Conservation (phyloP, 2,329 filamentous ascomycete species). For the Dothideomycetes sp. region DNA sequence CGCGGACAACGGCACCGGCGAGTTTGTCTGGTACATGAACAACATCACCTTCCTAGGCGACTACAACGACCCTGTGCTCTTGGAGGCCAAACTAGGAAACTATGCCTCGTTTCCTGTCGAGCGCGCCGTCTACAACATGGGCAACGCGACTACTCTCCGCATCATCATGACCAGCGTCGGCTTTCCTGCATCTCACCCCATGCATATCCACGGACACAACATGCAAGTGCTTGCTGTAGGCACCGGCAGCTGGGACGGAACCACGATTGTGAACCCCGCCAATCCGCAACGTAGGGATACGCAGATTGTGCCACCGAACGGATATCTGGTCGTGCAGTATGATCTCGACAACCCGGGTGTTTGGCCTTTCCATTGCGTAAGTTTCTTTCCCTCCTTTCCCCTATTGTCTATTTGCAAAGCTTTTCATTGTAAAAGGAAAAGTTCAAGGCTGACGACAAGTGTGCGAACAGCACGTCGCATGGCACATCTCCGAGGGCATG, state of each 20-base stretch:
- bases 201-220: conserved; percentile 24
- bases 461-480: conserved; percentile 19
- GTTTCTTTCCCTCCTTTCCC: not conserved
- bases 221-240: conserved; percentile 17
- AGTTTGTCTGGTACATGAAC: conserved; percentile 42
- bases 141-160: conserved; percentile 43
- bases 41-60: conserved; percentile 29
- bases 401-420: no score
- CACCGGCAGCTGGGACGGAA: conserved; percentile 15
- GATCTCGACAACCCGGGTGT: conserved; percentile 41
- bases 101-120: conserved; percentile 10
- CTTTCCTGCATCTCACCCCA: conserved; percentile 18
- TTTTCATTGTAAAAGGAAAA: no score
- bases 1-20: conserved; percentile 26
- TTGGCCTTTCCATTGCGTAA: conserved; percentile 30
- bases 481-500: conserved; percentile 20
- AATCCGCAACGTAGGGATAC: conserved; percentile 20
- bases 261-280: conserved; percentile 15
- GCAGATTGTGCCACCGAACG: conserved; percentile 14
- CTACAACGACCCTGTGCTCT: conserved; percentile 16
- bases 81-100: conserved; percentile 14
- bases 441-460: not conserved
- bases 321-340: conserved; percentile 32
- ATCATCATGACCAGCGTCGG: conserved; percentile 38
- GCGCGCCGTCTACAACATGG: conserved; percentile 34